A percentile compares a stretch with the other conserved stretches of the same genome.
phyloP scores from a whole-genome alignment of 2,329 filamentous ascomycete species.

The Fusarium pseudoanthophilum region DNA sequence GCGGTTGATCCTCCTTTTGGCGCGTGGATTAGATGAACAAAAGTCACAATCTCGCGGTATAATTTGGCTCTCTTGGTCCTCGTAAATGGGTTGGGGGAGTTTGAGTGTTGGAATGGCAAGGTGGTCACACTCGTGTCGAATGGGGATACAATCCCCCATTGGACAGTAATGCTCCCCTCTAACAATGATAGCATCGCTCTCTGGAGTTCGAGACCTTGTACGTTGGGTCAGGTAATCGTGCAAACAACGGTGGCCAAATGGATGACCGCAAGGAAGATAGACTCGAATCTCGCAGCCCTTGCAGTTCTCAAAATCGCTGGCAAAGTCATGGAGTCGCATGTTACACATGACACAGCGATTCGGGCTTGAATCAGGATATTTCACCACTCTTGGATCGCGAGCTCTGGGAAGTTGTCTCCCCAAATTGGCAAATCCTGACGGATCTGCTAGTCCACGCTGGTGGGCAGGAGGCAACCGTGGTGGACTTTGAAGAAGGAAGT shows the following conservation, averaged over 20 bases:
- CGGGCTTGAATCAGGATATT: background rate
- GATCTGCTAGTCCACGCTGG: background rate
- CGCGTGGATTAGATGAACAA: background rate
- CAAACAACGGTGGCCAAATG: constrained; percentile 39
- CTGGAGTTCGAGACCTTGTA: background rate
- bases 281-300: constrained; percentile 16
- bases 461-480: background rate
- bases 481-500: background rate
- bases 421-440: background rate
- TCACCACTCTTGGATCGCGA: background rate
- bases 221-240: background rate
- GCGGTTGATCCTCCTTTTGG: background rate
- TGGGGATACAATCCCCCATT: constrained; percentile 7
- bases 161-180: background rate
- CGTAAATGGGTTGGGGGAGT: background rate
- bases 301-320: background rate
- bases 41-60: background rate
- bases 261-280: constrained; percentile 45
- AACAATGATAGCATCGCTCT: background rate
- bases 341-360: constrained; percentile 7
- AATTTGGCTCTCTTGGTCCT: background rate
- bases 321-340: background rate
- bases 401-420: background rate
- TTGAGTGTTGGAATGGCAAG: background rate
- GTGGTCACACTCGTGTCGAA: constrained; percentile 36